Conservation (phyloP, 1,139 yeast species). For the Debaryomycetaceae sp. region DNA sequence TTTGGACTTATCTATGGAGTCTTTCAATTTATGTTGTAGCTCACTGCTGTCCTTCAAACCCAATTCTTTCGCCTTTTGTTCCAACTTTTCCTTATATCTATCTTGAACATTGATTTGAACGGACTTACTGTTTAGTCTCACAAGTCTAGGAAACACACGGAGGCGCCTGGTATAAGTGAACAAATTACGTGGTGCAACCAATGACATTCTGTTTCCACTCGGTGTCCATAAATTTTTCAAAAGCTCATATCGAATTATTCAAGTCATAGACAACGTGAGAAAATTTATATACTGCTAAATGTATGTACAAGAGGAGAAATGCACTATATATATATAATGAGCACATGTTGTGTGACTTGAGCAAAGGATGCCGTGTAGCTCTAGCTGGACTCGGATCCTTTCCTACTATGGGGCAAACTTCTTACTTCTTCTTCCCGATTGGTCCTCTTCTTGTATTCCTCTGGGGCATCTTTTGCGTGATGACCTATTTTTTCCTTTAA, state of each 20-base stretch:
- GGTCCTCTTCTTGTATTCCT: constrained; percentile 20
- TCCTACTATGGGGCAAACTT: constrained; percentile 11
- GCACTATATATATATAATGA: background rate
- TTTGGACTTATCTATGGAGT: constrained; percentile 55
- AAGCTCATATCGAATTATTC: too few species aligned
- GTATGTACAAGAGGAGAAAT: background rate
- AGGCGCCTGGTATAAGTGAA: background rate
- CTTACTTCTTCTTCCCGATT: constrained; percentile 9
- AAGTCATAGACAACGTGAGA: too few species aligned
- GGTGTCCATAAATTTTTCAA: too few species aligned
- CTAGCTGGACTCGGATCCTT: constrained; percentile 1
- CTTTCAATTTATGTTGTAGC: constrained; percentile 59
- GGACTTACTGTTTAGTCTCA: background rate
- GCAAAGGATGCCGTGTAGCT: background rate
- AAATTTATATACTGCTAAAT: background rate
- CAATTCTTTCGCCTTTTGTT: constrained; percentile 32
- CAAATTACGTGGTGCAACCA: background rate
- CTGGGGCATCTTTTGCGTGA: constrained; percentile 64
- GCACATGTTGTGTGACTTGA: background rate
- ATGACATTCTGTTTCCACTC: background rate
- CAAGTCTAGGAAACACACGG: background rate
- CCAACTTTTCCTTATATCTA: constrained; percentile 30
- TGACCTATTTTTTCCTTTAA: constrained; percentile 54
- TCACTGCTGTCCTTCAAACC: constrained; percentile 53
- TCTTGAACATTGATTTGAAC: background rate